Evolutionary conservation across 2,329 filamentous ascomycete genomes (phyloP).

Genomic region (Lachnellula arida): DNA sequence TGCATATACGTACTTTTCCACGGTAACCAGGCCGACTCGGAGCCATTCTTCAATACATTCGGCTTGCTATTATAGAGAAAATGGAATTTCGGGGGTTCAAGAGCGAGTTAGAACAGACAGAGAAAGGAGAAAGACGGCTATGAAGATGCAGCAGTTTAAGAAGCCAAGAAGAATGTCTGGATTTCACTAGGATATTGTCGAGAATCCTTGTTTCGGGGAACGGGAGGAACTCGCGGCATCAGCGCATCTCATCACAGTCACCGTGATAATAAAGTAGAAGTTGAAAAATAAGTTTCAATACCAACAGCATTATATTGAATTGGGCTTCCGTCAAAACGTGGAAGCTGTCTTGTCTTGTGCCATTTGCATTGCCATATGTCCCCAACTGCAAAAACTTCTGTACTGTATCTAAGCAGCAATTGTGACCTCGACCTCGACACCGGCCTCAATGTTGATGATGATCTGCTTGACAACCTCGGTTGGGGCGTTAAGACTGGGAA

Average conservation of each 20-base stretch:
- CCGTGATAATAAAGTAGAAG: background rate
- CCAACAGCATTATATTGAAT: constrained; percentile 11
- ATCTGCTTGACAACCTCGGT: constrained; percentile 97
- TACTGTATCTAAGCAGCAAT: constrained; percentile 66
- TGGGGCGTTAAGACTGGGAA: constrained; percentile 75
- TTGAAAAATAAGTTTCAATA: background rate
- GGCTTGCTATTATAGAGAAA: no score
- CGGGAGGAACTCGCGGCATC: no score
- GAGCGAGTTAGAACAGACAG: background rate
- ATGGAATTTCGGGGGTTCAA: background rate
- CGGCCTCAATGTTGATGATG: constrained; percentile 93
- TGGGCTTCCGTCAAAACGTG: constrained; percentile 16
- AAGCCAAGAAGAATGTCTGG: background rate
- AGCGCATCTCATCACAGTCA: background rate
- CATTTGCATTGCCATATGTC: constrained; percentile 2
- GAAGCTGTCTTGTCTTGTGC: constrained; percentile 12
- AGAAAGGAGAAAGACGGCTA: background rate
- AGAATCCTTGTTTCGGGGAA: no score
- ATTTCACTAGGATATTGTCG: no score
- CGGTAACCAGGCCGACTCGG: no score
- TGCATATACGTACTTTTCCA: no score
- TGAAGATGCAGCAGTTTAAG: background rate
- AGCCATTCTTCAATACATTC: no score
- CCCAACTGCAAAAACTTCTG: background rate
- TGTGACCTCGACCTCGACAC: constrained; percentile 90